Evolutionary conservation across 164 flowering plant genomes (phyloP).

Genomic region (Magnolia sinica): DNA sequence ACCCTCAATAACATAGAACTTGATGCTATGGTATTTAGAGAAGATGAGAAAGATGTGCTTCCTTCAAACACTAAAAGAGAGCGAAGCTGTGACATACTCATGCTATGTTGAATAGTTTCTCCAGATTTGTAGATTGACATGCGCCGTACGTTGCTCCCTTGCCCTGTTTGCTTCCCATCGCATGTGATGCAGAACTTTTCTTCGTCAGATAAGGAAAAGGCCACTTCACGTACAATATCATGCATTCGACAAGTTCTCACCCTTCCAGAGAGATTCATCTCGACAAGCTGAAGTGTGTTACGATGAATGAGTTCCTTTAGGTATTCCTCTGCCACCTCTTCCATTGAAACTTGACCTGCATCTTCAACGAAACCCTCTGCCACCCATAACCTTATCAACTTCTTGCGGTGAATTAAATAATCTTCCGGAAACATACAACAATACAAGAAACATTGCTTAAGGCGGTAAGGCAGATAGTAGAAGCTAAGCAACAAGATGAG

Average conservation of each 20-base stretch:
- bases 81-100: constrained; percentile 22
- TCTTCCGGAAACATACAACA: constrained; percentile 22
- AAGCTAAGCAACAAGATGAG: constrained; percentile 9
- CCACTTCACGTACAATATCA: constrained; percentile 18
- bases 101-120: constrained; percentile 11
- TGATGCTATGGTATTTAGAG: constrained; percentile 11
- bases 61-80: constrained; percentile 27
- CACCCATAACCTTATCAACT: constrained; percentile 22
- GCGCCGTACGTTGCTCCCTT: neutral
- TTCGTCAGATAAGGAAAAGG: neutral
- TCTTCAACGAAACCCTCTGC: constrained; percentile 23
- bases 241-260: constrained; percentile 7
- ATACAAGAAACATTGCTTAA: constrained; percentile 25
- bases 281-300: constrained; percentile 9
- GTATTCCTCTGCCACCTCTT: constrained; percentile 10
- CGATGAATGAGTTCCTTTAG: constrained; percentile 10
- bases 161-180: neutral
- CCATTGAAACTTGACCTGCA: neutral
- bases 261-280: neutral
- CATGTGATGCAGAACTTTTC: neutral
- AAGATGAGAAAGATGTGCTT: constrained; percentile 13
- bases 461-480: constrained; percentile 12
- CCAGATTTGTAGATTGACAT: constrained; percentile 7
- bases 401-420: constrained; percentile 8
- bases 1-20: constrained; percentile 29